Evolutionary conservation across 202 grass and related monocot genomes (phyloP).

Genomic region (Schoenoplectus triqueter): DNA sequence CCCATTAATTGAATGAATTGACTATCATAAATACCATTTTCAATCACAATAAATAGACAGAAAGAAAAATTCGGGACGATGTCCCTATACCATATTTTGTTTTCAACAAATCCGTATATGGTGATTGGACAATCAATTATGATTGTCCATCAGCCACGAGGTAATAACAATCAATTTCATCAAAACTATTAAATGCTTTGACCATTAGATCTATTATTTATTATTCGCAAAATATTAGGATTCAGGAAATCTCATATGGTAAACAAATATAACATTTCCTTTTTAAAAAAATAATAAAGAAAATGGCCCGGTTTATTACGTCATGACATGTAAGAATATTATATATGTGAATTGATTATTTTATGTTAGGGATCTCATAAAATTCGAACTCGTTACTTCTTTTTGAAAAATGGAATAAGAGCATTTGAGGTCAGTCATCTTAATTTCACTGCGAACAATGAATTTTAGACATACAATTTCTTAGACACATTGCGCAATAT

Average conservation of each 20-base stretch:
- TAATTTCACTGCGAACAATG: too few species aligned
- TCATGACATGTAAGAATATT: slow-evolving; percentile 1
- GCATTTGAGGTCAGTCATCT: too few species aligned
- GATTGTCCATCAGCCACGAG: neutral
- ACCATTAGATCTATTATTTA: neutral
- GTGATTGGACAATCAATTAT: neutral
- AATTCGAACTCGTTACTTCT: neutral
- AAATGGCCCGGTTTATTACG: neutral
- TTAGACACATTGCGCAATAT: too few species aligned
- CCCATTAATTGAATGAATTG: neutral
- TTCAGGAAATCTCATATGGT: neutral
- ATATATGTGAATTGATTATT: neutral
- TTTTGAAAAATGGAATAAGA: too few species aligned
- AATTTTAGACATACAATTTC: too few species aligned
- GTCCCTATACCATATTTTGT: neutral
- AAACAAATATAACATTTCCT: neutral
- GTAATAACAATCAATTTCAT: neutral
- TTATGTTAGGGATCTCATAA: neutral
- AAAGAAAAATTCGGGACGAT: neutral
- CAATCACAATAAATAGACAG: slow-evolving; percentile 21
- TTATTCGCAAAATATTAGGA: neutral
- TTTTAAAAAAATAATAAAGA: neutral
- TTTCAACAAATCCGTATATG: neutral
- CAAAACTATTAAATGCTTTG: neutral
- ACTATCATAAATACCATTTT: neutral